phyloP scores from a whole-genome alignment of 306 rosid genomes.

The Rosa lucieae region DNA sequence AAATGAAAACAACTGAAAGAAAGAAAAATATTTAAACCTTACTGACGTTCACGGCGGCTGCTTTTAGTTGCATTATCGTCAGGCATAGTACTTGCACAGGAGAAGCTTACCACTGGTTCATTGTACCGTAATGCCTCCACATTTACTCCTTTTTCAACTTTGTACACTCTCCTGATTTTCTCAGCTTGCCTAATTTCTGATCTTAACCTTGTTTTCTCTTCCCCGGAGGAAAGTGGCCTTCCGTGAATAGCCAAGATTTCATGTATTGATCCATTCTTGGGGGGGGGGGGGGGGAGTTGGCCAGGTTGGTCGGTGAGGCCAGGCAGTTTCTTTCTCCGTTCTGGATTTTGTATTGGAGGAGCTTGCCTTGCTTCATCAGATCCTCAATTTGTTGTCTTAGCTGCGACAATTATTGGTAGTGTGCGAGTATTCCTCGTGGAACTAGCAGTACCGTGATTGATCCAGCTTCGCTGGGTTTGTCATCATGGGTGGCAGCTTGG shows the following conservation, averaged over 20 bases:
- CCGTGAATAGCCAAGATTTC: not conserved
- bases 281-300: not conserved
- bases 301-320: not conserved
- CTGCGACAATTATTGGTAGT: not conserved
- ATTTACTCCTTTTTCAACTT: not conserved
- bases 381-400: not conserved
- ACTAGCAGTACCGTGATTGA: not conserved
- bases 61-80: too few relatives aligned
- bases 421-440: not conserved
- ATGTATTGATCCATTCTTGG: not conserved
- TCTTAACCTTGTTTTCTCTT: not conserved
- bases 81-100: too few relatives aligned
- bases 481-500: not conserved
- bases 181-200: not conserved
- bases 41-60: too few relatives aligned
- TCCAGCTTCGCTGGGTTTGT: accelerated
- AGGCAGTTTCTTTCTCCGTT: too few relatives aligned
- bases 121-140: too few relatives aligned
- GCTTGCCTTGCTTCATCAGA: not conserved
- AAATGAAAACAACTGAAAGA: too few relatives aligned
- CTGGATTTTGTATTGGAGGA: not conserved
- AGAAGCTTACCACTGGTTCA: too few relatives aligned
- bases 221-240: not conserved
- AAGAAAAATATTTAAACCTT: too few relatives aligned
- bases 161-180: not conserved